Percentiles rank a stretch among this genome's conserved stretches.
Conservation (phyloP, 257 asterid genomes). For the Asclepias syriaca region DNA sequence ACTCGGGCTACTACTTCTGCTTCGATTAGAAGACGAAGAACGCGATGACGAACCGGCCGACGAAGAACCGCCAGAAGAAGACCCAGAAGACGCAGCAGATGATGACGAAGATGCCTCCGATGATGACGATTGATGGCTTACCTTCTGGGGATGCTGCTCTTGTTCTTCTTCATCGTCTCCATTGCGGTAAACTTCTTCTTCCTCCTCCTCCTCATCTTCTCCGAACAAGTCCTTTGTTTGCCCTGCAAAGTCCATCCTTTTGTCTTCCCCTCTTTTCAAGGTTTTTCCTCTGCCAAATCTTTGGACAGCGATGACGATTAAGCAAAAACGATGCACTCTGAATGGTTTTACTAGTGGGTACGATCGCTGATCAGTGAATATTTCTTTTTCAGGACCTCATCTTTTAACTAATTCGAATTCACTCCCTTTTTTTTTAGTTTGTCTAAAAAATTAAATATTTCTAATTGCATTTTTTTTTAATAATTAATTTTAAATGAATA, state of each 20-base stretch:
- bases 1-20: conserved; percentile 36
- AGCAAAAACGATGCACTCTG: neutral
- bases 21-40: conserved; percentile 46
- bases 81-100: conserved; percentile 29
- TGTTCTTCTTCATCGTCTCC: conserved; percentile 32
- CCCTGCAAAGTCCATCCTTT: conserved; percentile 53
- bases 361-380: neutral
- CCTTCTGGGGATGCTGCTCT: conserved; percentile 29
- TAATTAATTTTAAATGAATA: too few relatives aligned
- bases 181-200: conserved; percentile 24
- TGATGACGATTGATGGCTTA: conserved; percentile 29
- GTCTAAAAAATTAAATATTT: too few relatives aligned
- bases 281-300: neutral
- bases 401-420: neutral
- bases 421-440: too few relatives aligned
- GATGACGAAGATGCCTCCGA: conserved; percentile 29
- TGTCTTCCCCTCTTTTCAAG: neutral
- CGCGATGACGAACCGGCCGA: conserved; percentile 35
- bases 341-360: neutral
- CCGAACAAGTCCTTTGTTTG: conserved; percentile 61
- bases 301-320: neutral
- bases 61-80: conserved; percentile 39
- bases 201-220: conserved; percentile 46
- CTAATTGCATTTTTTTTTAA: too few relatives aligned
- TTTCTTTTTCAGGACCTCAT: neutral